Conservation (phyloP, 108 stramenopile genomes). For the Ochromonas danica region DNA sequence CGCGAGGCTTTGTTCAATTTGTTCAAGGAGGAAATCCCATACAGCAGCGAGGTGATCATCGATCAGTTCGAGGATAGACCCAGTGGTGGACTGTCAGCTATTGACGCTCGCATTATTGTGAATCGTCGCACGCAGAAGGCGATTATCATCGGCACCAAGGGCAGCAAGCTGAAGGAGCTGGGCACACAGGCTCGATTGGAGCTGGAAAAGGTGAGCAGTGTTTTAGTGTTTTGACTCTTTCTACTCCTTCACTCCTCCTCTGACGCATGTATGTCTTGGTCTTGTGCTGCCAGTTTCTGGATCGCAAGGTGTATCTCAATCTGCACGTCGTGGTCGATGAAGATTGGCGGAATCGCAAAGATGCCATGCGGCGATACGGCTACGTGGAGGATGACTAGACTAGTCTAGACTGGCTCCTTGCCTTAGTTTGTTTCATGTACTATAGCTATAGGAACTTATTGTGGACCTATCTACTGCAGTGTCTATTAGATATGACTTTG, state of each 20-base stretch:
- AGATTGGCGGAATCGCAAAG: conserved; percentile 83
- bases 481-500: no score
- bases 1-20: conserved; percentile 72
- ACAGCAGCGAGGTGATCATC: conserved; percentile 85
- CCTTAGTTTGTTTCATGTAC: no score
- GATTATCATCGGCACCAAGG: conserved; percentile 83
- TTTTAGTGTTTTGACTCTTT: background rate
- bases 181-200: conserved; percentile 74
- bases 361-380: conserved; percentile 72
- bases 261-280: background rate
- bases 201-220: conserved; percentile 10
- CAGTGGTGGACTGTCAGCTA: conserved; percentile 56
- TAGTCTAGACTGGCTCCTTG: no score
- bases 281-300: conserved; percentile 39
- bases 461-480: no score
- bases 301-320: conserved; percentile 66
- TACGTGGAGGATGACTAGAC: conserved; percentile 58
- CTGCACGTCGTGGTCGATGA: conserved; percentile 84
- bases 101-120: conserved; percentile 74
- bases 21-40: conserved; percentile 82
- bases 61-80: conserved; percentile 72
- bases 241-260: conserved; percentile 54
- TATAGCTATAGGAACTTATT: no score
- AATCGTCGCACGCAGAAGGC: conserved; percentile 84
- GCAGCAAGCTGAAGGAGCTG: conserved; percentile 76